Conservation (phyloP, 1,284 basidiomycete genomes). For the Sanghuangporus weigelae region DNA sequence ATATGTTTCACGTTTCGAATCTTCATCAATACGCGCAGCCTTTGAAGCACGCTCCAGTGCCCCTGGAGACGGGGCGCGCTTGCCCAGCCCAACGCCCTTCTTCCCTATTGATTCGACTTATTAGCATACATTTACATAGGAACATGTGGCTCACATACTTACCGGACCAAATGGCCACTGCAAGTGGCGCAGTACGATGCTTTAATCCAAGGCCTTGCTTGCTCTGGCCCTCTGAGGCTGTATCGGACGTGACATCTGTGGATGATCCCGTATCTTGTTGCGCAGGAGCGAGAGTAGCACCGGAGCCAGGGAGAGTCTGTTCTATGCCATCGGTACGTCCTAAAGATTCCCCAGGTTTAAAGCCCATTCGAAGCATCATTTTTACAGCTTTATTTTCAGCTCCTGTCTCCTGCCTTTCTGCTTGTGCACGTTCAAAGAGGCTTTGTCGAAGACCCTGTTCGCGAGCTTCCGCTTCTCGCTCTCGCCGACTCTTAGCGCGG, state of each 20-base stretch:
- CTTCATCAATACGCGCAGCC: conserved; percentile 66
- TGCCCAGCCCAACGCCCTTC: conserved; percentile 68
- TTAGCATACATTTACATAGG: neutral
- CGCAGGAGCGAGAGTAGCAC: conserved; percentile 5
- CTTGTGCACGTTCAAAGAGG: conserved; percentile 69
- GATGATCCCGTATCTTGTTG: neutral
- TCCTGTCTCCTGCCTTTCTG: conserved; percentile 45
- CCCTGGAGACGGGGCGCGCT: conserved; percentile 61
- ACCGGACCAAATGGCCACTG: conserved; percentile 75
- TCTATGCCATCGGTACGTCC: conserved; percentile 38
- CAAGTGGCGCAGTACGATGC: conserved; percentile 59
- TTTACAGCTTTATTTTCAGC: conserved; percentile 63
- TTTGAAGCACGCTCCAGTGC: conserved; percentile 61
- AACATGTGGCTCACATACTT: conserved; percentile 22
- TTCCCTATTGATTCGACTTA: conserved; percentile 43
- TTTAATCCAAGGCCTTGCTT: conserved; percentile 19
- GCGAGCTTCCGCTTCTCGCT: conserved; percentile 69
- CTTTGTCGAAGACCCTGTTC: conserved; percentile 72
- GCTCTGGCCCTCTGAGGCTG: neutral
- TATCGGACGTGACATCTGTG: neutral
- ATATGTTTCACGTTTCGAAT: conserved; percentile 49
- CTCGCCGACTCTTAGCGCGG: conserved; percentile 52
- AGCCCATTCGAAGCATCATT: conserved; percentile 90
- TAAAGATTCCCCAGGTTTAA: conserved; percentile 72
- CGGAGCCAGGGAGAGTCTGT: conserved; percentile 16